Evolutionary conservation across 371 early-diverging fungal species (phyloP).

Genomic region (Mucor indicus): DNA sequence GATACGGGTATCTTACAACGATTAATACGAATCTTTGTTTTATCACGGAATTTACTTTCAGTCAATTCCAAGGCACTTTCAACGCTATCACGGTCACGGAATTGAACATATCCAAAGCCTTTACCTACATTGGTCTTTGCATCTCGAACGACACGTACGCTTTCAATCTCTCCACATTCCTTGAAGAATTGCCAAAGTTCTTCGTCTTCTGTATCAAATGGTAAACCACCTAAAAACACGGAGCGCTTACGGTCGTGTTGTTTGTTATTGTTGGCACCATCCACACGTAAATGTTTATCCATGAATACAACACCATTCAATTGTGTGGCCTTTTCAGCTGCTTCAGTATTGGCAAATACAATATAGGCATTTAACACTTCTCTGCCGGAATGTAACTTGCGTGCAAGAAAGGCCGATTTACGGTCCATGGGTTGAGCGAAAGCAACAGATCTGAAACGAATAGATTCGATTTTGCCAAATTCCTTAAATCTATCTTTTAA

Average conservation of each 20-base stretch:
- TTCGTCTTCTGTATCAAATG: constrained; percentile 88
- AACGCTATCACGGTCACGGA: constrained; percentile 68
- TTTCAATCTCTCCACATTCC: constrained; percentile 80
- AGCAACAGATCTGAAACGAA: constrained; percentile 90
- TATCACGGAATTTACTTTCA: constrained; percentile 65
- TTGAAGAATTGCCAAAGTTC: constrained; percentile 81
- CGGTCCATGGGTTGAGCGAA: constrained; percentile 68
- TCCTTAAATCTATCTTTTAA: constrained; percentile 65
- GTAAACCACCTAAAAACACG: constrained; percentile 90
- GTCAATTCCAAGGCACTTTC: constrained; percentile 77
- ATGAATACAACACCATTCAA: constrained; percentile 81
- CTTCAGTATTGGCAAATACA: constrained; percentile 65
- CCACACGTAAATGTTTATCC: constrained; percentile 88
- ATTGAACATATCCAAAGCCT: constrained; percentile 89
- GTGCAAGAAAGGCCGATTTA: constrained; percentile 71
- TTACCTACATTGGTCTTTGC: constrained; percentile 89
- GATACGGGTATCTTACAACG: constrained; percentile 56
- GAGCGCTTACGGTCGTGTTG: constrained; percentile 76
- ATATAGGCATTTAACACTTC: constrained; percentile 87
- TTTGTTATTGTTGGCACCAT: constrained; percentile 58
- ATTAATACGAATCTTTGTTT: constrained; percentile 57
- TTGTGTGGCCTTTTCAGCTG: constrained; percentile 61
- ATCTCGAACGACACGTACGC: constrained; percentile 87
- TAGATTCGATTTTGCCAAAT: constrained; percentile 77
- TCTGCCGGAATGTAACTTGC: constrained; percentile 79